phyloP scores from a whole-genome alignment of 352 stramenopile genomes.

The Pythium vanterpoolii region DNA sequence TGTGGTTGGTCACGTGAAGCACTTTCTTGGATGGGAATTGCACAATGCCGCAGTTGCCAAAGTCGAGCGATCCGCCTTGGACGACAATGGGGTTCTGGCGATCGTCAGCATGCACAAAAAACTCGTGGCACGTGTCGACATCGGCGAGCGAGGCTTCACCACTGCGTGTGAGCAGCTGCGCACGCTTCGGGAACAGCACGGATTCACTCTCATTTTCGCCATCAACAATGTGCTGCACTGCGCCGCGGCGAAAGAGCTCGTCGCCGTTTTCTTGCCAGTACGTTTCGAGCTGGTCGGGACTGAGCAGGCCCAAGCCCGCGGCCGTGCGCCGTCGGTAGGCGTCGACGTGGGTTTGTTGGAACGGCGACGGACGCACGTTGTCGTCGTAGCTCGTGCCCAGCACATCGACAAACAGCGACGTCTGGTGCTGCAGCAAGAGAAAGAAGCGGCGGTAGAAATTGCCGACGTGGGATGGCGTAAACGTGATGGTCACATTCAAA shows the following conservation, averaged over 20 bases:
- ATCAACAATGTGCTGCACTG: slow-evolving; percentile 18
- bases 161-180: slow-evolving; percentile 71
- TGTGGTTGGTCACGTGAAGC: slow-evolving; percentile 83
- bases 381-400: slow-evolving; percentile 89
- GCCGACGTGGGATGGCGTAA: slow-evolving; percentile 61
- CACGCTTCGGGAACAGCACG: slow-evolving; percentile 1
- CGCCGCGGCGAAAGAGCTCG: slow-evolving; percentile 59
- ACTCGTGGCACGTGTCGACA: slow-evolving; percentile 78
- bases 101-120: slow-evolving; percentile 72
- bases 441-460: slow-evolving; percentile 93
- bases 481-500: slow-evolving; percentile 78
- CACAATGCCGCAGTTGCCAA: slow-evolving; percentile 63
- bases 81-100: slow-evolving; percentile 54
- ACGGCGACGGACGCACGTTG: slow-evolving; percentile 86
- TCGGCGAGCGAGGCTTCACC: slow-evolving; percentile 77
- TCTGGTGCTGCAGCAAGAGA: slow-evolving; percentile 82
- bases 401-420: slow-evolving; percentile 82
- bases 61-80: slow-evolving; percentile 54
- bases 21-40: slow-evolving; percentile 65
- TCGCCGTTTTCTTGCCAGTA: slow-evolving; percentile 72
- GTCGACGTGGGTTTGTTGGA: slow-evolving; percentile 90
- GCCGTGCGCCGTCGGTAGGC: slow-evolving; percentile 60
- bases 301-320: slow-evolving; percentile 61
- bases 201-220: background rate
- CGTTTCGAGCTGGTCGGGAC: slow-evolving; percentile 78